These are phyloP conservation scores for Pythium oligandrum DNA, from an alignment of 352 stramenopile genomes.

Conservation along the genomic window DNA sequence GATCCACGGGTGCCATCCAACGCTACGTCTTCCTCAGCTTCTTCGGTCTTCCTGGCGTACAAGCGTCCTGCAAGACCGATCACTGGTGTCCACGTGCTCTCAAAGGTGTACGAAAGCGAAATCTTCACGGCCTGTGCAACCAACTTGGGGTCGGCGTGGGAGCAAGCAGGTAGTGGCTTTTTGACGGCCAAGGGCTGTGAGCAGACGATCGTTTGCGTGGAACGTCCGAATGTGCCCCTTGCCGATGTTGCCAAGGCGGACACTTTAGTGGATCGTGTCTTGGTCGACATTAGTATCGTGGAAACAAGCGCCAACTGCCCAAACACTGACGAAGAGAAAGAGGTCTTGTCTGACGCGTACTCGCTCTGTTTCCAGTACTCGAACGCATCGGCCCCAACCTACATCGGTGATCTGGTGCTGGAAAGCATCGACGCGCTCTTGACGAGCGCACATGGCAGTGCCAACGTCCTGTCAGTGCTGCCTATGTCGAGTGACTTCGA, in stretches of 20 bases:
- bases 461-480: too few relatives aligned
- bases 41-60: conserved; percentile 7
- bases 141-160: conserved; percentile 6
- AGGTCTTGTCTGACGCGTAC: not conserved
- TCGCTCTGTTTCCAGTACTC: not conserved
- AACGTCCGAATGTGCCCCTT: not conserved
- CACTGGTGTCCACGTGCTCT: conserved; percentile 2
- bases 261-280: not conserved
- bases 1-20: not conserved
- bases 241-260: not conserved
- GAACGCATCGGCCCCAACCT: not conserved
- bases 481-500: too few relatives aligned
- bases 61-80: conserved; percentile 16
- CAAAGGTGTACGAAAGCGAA: not conserved
- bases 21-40: not conserved
- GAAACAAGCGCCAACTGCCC: not conserved
- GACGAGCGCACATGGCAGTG: too few relatives aligned
- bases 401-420: not conserved
- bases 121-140: not conserved
- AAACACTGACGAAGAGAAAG: not conserved
- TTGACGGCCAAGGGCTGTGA: not conserved
- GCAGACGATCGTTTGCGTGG: conserved; percentile 2
- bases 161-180: conserved; percentile 5
- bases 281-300: not conserved
- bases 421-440: too few relatives aligned